Base-by-base conservation (phyloP, 176 grass and related monocot species). In the Zizania latifolia region DNA sequence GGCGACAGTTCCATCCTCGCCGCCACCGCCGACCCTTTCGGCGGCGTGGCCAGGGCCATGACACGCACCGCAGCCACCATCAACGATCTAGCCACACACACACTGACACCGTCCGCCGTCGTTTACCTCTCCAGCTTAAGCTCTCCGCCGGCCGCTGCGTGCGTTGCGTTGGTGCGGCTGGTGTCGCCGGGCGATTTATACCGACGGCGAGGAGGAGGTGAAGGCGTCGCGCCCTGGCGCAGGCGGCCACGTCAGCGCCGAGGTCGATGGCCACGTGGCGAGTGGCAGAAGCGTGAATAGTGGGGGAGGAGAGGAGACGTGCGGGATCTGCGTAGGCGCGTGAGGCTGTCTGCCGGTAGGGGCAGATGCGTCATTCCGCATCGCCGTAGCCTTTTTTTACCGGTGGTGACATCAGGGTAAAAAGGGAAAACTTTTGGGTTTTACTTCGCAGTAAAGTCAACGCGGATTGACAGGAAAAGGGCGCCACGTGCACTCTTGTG, bases 61-160 rank as follows among this genome's bases (percentile, higher is more conserved):
- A n/a, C 80, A 28, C 29, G 37, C 28, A 68, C 71, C 46, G 79
- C 69, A n/a, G 69, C 79, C 14, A 73, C 79, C 79, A 82, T 81
- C 3, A 4, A 45, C 65, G 44, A 6, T 6, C 7, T 8, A 50
- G 46, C 0, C 17, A 50, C 46, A 6, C 34, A 50, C 45, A 7
- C 4, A 4, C 10, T 39, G 39, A 7, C 41, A 1, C 2, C 17
- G 5, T 2, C 48, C 48, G 48, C 10, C 48, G 48, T 53, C 48
- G 48, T 53, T n/a, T 21, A 53, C n/a, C 48, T 53, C 48, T 53
- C 48, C 48, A 8, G 48, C 48, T 0, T 21, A 22, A 53, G 5
- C 48, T 22, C 7, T 22, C n/a, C 44, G 44, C 16, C 0, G 15
- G n/a, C n/a, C n/a, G n/a, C n/a, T 16, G 44, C 16, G 44, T 16